phyloP scores from a whole-genome alignment of 2,329 filamentous ascomycete species.

The Colletotrichum tofieldiae region DNA sequence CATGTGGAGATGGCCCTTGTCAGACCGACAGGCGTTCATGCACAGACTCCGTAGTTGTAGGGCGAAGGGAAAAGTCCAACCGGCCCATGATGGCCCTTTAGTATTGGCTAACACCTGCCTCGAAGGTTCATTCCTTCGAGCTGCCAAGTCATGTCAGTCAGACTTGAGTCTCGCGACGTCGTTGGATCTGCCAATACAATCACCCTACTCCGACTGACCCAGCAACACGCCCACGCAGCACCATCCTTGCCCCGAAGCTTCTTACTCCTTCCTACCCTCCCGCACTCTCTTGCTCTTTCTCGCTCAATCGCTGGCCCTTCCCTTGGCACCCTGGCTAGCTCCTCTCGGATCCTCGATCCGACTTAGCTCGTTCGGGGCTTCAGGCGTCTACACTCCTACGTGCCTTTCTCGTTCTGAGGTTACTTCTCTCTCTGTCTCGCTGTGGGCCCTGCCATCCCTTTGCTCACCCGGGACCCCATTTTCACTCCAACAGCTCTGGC shows the following conservation, averaged over 20 bases:
- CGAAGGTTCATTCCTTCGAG: slow-evolving; percentile 5
- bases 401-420: slow-evolving; percentile 24
- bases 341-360: slow-evolving; percentile 40
- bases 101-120: slow-evolving; percentile 4
- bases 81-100: neutral
- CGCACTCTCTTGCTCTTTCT: slow-evolving; percentile 12
- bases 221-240: slow-evolving; percentile 8
- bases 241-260: slow-evolving; percentile 11
- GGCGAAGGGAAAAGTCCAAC: slow-evolving; percentile 32
- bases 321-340: slow-evolving; percentile 24
- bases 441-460: slow-evolving; percentile 38
- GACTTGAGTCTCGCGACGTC: neutral
- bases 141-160: slow-evolving; percentile 36
- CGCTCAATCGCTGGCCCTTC: slow-evolving; percentile 8
- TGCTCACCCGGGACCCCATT: slow-evolving; percentile 32
- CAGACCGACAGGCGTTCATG: slow-evolving; percentile 16
- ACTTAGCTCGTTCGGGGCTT: slow-evolving; percentile 39
- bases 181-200: slow-evolving; percentile 25
- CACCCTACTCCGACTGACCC: slow-evolving; percentile 33
- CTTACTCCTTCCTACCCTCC: neutral
- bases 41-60: slow-evolving; percentile 10
- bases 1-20: slow-evolving; percentile 35
- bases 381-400: slow-evolving; percentile 22
- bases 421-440: slow-evolving; percentile 25
- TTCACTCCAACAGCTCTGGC: slow-evolving; percentile 5